These are phyloP conservation scores for Lentinula sp. DNA, from an alignment of 768 basidiomycete species.

Conservation along the genomic window DNA sequence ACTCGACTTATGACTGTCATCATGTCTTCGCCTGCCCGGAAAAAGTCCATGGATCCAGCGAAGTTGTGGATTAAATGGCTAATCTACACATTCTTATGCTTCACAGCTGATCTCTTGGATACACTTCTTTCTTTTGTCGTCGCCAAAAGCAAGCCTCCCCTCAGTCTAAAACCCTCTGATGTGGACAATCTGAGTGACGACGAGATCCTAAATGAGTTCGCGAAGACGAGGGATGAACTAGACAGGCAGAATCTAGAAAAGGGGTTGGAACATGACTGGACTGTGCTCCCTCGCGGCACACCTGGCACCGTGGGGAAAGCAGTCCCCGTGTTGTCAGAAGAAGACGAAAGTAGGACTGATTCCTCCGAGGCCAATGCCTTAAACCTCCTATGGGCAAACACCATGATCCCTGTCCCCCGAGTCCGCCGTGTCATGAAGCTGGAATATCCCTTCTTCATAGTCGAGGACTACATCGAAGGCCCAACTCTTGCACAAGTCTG, in stretches of 20 bases:
- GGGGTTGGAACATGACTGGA: not conserved
- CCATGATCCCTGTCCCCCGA: constrained; percentile 16
- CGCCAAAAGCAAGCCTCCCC: not conserved
- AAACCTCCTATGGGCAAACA: constrained; percentile 3
- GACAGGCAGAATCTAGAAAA: not conserved
- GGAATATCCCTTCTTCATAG: constrained; percentile 6
- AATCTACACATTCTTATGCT: not conserved
- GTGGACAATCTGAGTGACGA: not conserved
- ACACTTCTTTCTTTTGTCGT: not conserved
- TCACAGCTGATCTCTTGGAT: not conserved
- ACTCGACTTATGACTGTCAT: too few relatives aligned
- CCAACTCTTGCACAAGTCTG: constrained; percentile 11
- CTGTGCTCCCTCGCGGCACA: not conserved
- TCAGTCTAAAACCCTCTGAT: not conserved
- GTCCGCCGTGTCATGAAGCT: constrained; percentile 10
- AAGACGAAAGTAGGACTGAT: not conserved
- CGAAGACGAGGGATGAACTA: too few relatives aligned
- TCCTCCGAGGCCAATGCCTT: not conserved
- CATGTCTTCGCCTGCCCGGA: too few relatives aligned
- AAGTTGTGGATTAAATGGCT: not conserved
- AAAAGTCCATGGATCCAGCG: too few relatives aligned
- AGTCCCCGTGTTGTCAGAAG: not conserved
- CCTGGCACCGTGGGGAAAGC: not conserved
- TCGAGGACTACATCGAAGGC: constrained; percentile 16
- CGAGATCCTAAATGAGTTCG: not conserved